These are phyloP conservation scores for Geum urbanum DNA, from an alignment of 306 rosid genomes.

Conservation along the genomic window DNA sequence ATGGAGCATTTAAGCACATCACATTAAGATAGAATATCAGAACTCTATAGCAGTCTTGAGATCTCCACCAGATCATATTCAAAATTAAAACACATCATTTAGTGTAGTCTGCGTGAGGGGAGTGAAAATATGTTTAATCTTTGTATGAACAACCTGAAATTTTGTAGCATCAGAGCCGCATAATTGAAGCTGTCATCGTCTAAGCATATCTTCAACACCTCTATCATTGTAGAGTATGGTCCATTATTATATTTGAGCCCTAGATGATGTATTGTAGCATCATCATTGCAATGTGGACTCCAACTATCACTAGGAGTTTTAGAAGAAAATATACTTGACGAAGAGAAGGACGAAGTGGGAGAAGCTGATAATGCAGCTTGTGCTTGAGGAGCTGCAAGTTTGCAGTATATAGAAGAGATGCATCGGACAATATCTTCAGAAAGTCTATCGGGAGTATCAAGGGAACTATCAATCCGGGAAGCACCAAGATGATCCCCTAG, in stretches of 20 bases:
- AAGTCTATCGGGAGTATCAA: slow-evolving; percentile 32
- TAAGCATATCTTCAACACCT: slow-evolving; percentile 31
- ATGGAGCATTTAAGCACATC: background rate
- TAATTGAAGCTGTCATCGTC: slow-evolving; percentile 28
- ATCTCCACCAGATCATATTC: background rate
- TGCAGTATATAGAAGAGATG: slow-evolving; percentile 43
- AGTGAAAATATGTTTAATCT: background rate
- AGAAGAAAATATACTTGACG: slow-evolving; percentile 34
- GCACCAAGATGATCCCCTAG: slow-evolving; percentile 37
- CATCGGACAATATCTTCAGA: slow-evolving; percentile 38
- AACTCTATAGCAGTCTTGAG: background rate
- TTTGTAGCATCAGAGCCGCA: slow-evolving; percentile 31
- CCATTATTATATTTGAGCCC: slow-evolving; percentile 10
- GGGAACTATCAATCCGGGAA: slow-evolving; percentile 15
- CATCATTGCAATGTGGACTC: slow-evolving; percentile 31
- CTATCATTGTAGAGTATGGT: slow-evolving; percentile 25
- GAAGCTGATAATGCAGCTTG: slow-evolving; percentile 18
- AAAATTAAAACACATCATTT: background rate
- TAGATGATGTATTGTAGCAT: slow-evolving; percentile 4
- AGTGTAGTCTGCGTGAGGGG: background rate
- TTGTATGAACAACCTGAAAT: slow-evolving; percentile 24
- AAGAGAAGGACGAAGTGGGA: slow-evolving; percentile 28
- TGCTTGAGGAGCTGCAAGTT: slow-evolving; percentile 25
- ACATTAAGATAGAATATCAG: slow-evolving; percentile 7
- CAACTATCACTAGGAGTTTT: slow-evolving; percentile 28